Evolutionary conservation across 768 basidiomycete species (phyloP), one percentile per base, ranked within the genome.

Genomic region (Rhodocollybia butyracea): DNA sequence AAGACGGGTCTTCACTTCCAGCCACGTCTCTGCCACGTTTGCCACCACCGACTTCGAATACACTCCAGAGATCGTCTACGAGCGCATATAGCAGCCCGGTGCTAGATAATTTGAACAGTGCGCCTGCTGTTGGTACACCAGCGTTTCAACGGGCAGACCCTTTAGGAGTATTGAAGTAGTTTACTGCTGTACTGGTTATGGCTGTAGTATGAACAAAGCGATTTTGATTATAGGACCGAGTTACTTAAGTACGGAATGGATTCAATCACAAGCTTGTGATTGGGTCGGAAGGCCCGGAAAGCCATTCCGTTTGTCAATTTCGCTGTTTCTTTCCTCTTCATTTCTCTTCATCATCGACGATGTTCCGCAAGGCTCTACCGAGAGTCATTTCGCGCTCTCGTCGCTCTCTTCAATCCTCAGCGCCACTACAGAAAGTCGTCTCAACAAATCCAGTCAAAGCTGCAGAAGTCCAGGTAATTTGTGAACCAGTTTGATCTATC

Each of bases 361-460:
- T 91, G 88, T 69, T 90, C 70, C 80, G 75, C 72, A 89, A 81
- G 72, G 73, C 80, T 57, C 68, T 91, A 59, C 77, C 76, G 43
- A 81, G 77, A 68, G 73, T 79, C 55, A 70, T 85, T 51, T 61
- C 70, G 54, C 78, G 73, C 61, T 68, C 78, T 43, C 73, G 72
- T 31, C 80, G 88, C 59, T 73, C 83, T 4, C 92, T 93, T 71
- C 82, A 85, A 64, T 75, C 84, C 1, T 84, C 92, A 2, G 69
- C 82, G 7, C 72, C 82, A 39, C 80, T 76, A 22, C 72, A 77
- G 59, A 82, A 76, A 65, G 77, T 91, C 60, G 82, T 84, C 56
- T 83, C 84, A 38, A 85, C 88, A 45, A 86, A 81, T 64, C 87
- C 89, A 24, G 80, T 85, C 60, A 89, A 85, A 70, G 92, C 91